phyloP scores from a whole-genome alignment of 2,329 filamentous ascomycete genomes.

The Pestalotiopsis sp. region DNA sequence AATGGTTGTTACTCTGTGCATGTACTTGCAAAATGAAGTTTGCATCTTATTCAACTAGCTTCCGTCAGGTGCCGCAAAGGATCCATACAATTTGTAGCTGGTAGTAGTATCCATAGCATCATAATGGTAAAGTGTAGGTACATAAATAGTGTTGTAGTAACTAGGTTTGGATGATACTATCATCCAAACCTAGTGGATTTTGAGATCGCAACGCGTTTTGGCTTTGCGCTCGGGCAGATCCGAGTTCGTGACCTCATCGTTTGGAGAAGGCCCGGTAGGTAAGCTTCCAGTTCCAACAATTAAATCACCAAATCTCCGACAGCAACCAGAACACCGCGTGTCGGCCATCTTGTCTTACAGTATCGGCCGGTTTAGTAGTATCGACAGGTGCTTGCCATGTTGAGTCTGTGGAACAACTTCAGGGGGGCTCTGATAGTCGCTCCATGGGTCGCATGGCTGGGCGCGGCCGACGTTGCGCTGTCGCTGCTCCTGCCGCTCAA shows the following conservation, averaged over 20 bases:
- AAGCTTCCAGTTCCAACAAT: background rate
- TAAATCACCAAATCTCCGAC: background rate
- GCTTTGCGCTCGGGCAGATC: background rate
- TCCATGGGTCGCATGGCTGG: slow-evolving; percentile 55
- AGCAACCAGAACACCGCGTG: background rate
- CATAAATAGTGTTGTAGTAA: no score
- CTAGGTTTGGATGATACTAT: no score
- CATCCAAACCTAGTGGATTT: background rate
- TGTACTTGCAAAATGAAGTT: no score
- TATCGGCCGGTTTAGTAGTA: background rate
- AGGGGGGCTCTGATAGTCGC: slow-evolving; percentile 43
- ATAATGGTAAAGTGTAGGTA: no score
- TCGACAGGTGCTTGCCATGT: background rate
- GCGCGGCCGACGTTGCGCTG: slow-evolving; percentile 50
- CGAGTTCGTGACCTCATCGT: background rate
- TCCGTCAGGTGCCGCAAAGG: no score
- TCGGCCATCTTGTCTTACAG: background rate
- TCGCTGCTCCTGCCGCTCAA: slow-evolving; percentile 49
- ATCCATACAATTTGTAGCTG: no score
- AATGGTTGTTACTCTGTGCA: no score
- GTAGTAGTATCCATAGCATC: no score
- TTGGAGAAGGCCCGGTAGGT: background rate
- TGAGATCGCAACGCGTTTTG: background rate
- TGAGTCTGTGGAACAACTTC: slow-evolving; percentile 28
- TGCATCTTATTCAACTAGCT: background rate